These are phyloP conservation scores for Pulveroboletus sp. DNA, from an alignment of 768 basidiomycete genomes.

Conservation along the genomic window DNA sequence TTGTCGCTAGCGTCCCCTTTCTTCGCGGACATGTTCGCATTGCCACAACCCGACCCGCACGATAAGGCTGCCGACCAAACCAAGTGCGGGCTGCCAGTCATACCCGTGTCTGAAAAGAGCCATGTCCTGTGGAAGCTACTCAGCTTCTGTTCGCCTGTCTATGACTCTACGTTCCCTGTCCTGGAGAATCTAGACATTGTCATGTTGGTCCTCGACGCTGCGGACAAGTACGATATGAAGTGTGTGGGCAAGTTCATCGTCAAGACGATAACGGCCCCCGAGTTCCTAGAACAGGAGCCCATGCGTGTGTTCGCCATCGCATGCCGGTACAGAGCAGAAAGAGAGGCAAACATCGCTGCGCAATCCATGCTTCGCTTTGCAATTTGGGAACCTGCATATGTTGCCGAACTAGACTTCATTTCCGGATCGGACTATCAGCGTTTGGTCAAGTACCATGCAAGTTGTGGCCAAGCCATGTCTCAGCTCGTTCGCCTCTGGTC, in stretches of 20 bases:
- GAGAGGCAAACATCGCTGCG: slow-evolving; percentile 35
- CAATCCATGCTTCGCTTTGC: slow-evolving; percentile 34
- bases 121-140: slow-evolving; percentile 39
- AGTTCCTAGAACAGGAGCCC: slow-evolving; percentile 32
- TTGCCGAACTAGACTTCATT: slow-evolving; percentile 35
- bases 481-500: slow-evolving; percentile 31
- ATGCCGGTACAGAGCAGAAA: slow-evolving; percentile 33
- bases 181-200: slow-evolving; percentile 39
- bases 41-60: slow-evolving; percentile 39
- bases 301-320: slow-evolving; percentile 36
- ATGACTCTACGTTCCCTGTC: slow-evolving; percentile 29
- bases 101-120: slow-evolving; percentile 46
- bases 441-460: slow-evolving; percentile 33
- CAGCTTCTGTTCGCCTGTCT: slow-evolving; percentile 46
- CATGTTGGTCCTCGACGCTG: slow-evolving; percentile 40
- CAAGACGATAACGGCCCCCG: slow-evolving; percentile 28
- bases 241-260: slow-evolving; percentile 35
- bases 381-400: slow-evolving; percentile 29
- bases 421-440: slow-evolving; percentile 35
- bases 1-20: slow-evolving; percentile 54
- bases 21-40: slow-evolving; percentile 50
- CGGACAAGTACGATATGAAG: slow-evolving; percentile 49
- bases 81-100: slow-evolving; percentile 37
- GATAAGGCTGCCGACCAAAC: slow-evolving; percentile 27
- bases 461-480: slow-evolving; percentile 32